Evolutionary conservation across 2,329 filamentous ascomycete genomes (phyloP).

Genomic region (Aureobasidium sp.): DNA sequence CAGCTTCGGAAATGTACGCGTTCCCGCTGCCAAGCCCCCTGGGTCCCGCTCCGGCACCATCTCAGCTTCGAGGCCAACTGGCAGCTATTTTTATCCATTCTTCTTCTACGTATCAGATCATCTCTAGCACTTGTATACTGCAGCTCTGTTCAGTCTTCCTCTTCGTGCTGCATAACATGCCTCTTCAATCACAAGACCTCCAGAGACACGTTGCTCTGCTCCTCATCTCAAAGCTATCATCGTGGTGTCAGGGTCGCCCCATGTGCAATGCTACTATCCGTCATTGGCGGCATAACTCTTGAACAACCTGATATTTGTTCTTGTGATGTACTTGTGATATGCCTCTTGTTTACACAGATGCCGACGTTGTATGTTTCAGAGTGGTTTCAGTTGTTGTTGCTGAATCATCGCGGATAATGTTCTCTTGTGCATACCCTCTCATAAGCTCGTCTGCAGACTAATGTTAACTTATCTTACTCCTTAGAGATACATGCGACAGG

Average conservation of each 20-base stretch:
- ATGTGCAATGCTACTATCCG: background rate
- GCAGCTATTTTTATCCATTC: slow-evolving; percentile 9
- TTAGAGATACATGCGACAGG: background rate
- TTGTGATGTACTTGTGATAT: background rate
- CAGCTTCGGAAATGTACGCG: background rate
- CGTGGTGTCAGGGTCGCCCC: background rate
- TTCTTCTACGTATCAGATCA: background rate
- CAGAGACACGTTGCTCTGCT: background rate
- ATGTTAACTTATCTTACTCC: background rate
- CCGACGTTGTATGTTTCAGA: background rate
- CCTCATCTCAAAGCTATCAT: background rate
- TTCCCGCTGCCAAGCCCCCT: slow-evolving; percentile 1
- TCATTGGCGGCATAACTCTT: background rate
- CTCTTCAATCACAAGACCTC: background rate
- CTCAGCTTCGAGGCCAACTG: background rate
- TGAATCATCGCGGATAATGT: background rate
- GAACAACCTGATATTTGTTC: background rate
- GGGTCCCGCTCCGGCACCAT: background rate
- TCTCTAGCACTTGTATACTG: background rate
- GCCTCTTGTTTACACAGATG: too few species aligned
- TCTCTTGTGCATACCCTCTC: background rate
- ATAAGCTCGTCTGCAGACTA: background rate
- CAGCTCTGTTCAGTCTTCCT: background rate
- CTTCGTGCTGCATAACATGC: background rate
- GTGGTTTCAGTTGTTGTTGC: background rate